Evolutionary conservation across 2,329 filamentous ascomycete species (phyloP), one percentile per base, ranked within the genome.

Genomic region (Tolypocladium ophioglossoides): DNA sequence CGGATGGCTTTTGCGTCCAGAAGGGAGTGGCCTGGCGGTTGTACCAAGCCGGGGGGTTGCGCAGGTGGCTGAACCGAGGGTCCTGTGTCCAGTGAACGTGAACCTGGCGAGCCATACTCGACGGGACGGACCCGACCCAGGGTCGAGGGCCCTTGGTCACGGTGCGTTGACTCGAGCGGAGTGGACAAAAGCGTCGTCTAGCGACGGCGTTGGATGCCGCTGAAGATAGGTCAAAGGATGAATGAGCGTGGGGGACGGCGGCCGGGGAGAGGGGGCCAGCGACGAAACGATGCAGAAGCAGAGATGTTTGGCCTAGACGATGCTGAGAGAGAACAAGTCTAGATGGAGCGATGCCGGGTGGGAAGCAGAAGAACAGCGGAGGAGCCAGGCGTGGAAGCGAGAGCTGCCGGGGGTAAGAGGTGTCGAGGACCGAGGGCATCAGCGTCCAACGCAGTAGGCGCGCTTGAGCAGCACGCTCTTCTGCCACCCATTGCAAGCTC

Each of bases 71-170:
- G 39, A 55, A 55, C 34, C 54, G 54, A 38, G 54, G 51, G 38
- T 57, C 55, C 32, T 53, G 54, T 48, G 56, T 61, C 61, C 55
- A 56, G 49, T 61, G 58, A 51, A 56, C 47, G 49, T 59, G 56
- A 50, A 54, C 52, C 59, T 57, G 58, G 52, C 46, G 59, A 63
- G 54, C 52, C 63, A 64, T 63, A 63, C 58, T 60, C 59, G 54
- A 52, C 44, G 37, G 53, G 55, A 51, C 46, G 41, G 32, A 40
- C 22, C 27, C 44, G 39, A 50, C 24, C 47, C 40, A 40, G 44
- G 32, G 40, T 49, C 41, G 38, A 37, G 49, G n/a, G 24, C 24
- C 41, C 18, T 47, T n/a, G 16, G 34, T 11, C 9, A 30, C 0
- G 32, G 16, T n/a, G 49, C 24, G 4, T 18, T 18, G n/a, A 10